Base-by-base conservation (phyloP, 345 rosid genomes). In the Aegle marmelos region DNA sequence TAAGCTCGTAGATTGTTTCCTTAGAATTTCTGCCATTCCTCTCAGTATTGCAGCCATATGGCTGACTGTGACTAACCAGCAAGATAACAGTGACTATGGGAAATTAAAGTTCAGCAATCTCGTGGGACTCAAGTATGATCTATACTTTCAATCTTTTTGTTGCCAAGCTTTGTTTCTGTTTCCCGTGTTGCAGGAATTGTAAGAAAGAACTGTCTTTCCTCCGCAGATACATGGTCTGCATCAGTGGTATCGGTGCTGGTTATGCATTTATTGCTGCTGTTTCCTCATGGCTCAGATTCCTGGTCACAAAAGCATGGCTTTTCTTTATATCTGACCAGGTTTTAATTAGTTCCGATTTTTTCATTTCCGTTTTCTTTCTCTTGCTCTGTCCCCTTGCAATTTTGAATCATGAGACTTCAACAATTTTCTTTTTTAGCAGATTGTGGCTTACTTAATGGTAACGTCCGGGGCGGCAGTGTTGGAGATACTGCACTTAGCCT, bases 321-420 rank as follows among this genome's bases (percentile, higher is more conserved):
- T 86, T 92, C 88, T 96, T 94, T 78, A 68, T 91, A 83, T 86
- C 95, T 70, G 99, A 96, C 80, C 97, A 96, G 97, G 99, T 95
- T 79, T 48, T 45, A 45, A 45, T 45, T 13, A 31, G 28, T 68
- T 17, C 6, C 25, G 7, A 9, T 11, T 9, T n/a, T 33, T 16
- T 10, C 2, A 4, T 13, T 45, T 39, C 28, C 19, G 0, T 25
- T 36, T 41, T 37, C 58, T 34, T 53, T 17, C 13, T 28, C 66
- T 62, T 28, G 34, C n/a, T 0, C 4, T 37, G 25, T 67, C 25
- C 41, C 10, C 10, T 4, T 14, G 25, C 6, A 59, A 9, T 28
- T n/a, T 5, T 37, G 53, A 67, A 36, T 67, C 7, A 10, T 21
- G 37, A 63, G 1, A 31, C 39, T 7, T 30, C 4, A 34, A 34